These are phyloP conservation scores for Tricholomella constricta DNA, from an alignment of 768 basidiomycete species.

Conservation along the genomic window DNA sequence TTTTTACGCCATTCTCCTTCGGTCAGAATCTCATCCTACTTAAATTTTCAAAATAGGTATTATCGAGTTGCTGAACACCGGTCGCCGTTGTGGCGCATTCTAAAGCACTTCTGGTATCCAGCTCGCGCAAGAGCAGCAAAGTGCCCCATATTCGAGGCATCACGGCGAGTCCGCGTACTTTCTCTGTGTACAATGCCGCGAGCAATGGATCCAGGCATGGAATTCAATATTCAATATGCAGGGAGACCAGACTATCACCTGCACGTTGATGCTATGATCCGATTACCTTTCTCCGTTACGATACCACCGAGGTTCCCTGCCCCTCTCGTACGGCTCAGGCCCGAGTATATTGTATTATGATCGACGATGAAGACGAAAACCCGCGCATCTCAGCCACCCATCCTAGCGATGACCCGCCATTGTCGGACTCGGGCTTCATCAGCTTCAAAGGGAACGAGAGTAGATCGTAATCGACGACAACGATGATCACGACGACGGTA, in stretches of 20 bases:
- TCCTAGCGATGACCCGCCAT: not conserved
- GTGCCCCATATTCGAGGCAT: conserved; percentile 2
- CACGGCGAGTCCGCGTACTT: conserved; percentile 8
- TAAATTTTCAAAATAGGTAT: conserved; percentile 27
- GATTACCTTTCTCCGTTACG: conserved; percentile 22
- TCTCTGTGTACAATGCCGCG: conserved; percentile 17
- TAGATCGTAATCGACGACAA: not conserved
- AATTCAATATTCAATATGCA: conserved; percentile 7
- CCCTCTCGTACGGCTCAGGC: not conserved
- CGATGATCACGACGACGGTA: not conserved
- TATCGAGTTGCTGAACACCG: conserved; percentile 14
- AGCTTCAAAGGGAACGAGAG: not conserved
- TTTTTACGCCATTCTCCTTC: not conserved
- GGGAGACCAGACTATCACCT: conserved; percentile 20
- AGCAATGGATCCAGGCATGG: conserved; percentile 17
- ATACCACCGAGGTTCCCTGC: conserved; percentile 10
- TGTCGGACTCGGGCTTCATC: not conserved
- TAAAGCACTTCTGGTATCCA: conserved; percentile 15
- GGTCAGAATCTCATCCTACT: too few species aligned
- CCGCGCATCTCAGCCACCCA: not conserved
- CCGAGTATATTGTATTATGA: not conserved
- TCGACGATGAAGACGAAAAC: too few species aligned
- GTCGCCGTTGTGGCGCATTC: conserved; percentile 14
- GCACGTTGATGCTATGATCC: conserved; percentile 23
- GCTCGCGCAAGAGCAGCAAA: conserved; percentile 18